Evolutionary conservation across 345 rosid genomes (phyloP).

Genomic region (Pugionium cornutum): DNA sequence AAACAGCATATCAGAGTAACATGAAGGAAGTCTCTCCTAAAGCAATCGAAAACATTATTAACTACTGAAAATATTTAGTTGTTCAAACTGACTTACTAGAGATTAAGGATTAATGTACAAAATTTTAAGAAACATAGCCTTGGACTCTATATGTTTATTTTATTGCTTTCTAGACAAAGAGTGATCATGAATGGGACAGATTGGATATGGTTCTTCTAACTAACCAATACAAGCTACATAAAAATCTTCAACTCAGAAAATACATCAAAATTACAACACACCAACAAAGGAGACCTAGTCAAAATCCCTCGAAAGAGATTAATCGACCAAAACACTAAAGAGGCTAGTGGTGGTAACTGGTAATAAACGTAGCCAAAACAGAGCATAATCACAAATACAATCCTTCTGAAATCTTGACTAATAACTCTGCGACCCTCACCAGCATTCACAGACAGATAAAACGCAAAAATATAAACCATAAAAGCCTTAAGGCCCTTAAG

Average conservation of each 20-base stretch:
- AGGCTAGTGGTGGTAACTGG: too few species aligned
- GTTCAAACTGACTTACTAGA: too few species aligned
- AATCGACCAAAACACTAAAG: too few species aligned
- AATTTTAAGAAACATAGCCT: too few species aligned
- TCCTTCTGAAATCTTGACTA: slow-evolving; percentile 3
- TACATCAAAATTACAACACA: too few species aligned
- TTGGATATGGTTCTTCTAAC: background rate
- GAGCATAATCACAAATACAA: background rate
- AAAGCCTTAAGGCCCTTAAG: too few species aligned
- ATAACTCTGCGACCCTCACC: background rate
- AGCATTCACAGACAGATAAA: slow-evolving; percentile 3
- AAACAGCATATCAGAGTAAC: background rate
- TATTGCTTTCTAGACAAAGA: background rate
- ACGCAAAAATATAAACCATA: background rate
- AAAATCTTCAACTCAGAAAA: too few species aligned
- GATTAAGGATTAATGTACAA: too few species aligned
- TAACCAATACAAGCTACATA: too few species aligned
- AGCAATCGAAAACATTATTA: slow-evolving; percentile 1
- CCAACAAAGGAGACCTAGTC: too few species aligned
- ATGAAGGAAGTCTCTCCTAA: background rate
- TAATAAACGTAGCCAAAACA: too few species aligned
- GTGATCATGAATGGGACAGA: background rate
- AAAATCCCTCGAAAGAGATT: too few species aligned
- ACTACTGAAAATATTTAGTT: background rate
- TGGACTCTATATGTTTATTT: background rate